Evolutionary conservation across 2,329 filamentous ascomycete genomes (phyloP), one percentile per base, ranked within the genome.

Genomic region (Fusarium palustre): DNA sequence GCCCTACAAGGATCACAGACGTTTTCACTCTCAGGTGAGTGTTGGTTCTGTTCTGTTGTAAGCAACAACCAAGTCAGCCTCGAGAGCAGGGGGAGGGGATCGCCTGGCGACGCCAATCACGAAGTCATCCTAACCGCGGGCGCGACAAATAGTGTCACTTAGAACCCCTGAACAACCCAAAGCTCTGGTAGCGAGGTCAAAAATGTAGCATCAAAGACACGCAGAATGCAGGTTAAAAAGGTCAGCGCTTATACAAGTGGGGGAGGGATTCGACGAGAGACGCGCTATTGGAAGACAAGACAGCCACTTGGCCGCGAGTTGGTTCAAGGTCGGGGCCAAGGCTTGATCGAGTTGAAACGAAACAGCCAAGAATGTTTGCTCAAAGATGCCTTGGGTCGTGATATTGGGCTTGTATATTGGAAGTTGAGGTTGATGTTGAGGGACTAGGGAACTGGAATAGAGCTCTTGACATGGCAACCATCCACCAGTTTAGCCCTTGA

Each of bases 241-340:
- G 61, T 68, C 67, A 31, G 73, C 73, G 72, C 73, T 75, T 75
- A 75, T 50, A 65, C 60, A 59, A 58, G 72, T 74, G 73, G 72
- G 68, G 70, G 58, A 55, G 49, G 20, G 47, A 30, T 43, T 41
- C 30, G 39, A 20, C 25, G 39, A 28, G 48, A 50, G 52, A 65
- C 41, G 55, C 57, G 48, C 64, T 59, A 75, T 70, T 75, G 73
- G 72, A 68, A 47, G 62, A 45, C 25, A 63, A 52, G 47, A 59
- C 63, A 63, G 68, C 72, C 72, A 74, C 72, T 68, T 71, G 65
- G 68, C 56, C 62, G 59, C 61, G 49, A 53, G 50, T 59, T 22
- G 34, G 48, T 41, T 52, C 48, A n/a, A 39, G 48, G 48, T 52
- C 34, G 45, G 28, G 45, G 60, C 46, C 48, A 56, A 60, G 61